phyloP scores from a whole-genome alignment of 2,329 filamentous ascomycete genomes.

The Podosphaera xanthii region DNA sequence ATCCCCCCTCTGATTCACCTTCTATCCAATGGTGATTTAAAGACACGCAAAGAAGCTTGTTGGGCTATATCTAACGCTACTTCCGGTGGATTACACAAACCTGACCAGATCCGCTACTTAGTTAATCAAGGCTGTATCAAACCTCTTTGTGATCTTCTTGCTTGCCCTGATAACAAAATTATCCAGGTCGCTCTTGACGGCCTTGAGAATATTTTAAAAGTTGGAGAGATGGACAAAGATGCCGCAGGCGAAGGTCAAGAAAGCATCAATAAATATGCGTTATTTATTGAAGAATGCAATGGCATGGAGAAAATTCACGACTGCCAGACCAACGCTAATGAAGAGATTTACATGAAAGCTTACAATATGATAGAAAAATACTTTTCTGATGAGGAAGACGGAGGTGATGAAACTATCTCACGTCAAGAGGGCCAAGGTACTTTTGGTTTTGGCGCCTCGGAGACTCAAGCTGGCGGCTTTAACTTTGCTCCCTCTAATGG shows the following conservation, averaged over 20 bases:
- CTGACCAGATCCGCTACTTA: conserved; percentile 91
- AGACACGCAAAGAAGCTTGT: conserved; percentile 97
- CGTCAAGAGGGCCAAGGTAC: conserved; percentile 39
- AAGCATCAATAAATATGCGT: conserved; percentile 81
- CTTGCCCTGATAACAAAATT: conserved; percentile 98
- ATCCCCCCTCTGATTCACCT: conserved; percentile 92
- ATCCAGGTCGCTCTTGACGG: conserved; percentile 96
- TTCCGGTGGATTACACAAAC: conserved; percentile 91
- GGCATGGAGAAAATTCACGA: conserved; percentile 99
- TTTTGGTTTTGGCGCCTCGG: conserved; percentile 56
- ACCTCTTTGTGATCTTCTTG: conserved; percentile 82
- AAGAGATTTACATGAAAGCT: conserved; percentile 99
- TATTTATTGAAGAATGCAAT: conserved; percentile 96
- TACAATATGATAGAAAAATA: conserved; percentile 99
- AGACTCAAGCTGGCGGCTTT: conserved; percentile 57
- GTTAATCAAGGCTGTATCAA: conserved; percentile 90
- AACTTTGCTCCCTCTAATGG: conserved; percentile 69
- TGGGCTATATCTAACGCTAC: conserved; percentile 99
- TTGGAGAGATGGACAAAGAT: conserved; percentile 96
- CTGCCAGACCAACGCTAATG: conserved; percentile 98
- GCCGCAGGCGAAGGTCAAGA: conserved; percentile 50
- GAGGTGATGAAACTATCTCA: conserved; percentile 49
- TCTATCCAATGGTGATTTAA: conserved; percentile 88
- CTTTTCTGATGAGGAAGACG: conserved; percentile 94
- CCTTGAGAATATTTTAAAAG: conserved; percentile 97